Base-by-base conservation (phyloP, 2,329 filamentous ascomycete species). In the Fusarium heterosporum region DNA sequence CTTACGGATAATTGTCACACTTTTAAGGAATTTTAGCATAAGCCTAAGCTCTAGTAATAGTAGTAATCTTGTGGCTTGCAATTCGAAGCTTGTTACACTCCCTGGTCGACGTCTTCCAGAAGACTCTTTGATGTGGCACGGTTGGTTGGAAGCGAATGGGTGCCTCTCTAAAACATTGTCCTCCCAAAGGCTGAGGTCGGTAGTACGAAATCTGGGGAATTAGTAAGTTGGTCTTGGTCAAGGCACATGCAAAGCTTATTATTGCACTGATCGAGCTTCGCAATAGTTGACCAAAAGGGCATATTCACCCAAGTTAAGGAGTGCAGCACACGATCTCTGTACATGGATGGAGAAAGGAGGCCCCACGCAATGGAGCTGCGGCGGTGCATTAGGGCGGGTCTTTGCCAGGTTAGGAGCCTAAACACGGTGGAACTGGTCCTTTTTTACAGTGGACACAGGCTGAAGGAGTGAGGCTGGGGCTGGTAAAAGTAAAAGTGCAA, bases 121-220 rank as follows among this genome's bases (percentile, higher is more conserved):
- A 47, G 32, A 29, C 58, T 49, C 42, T 45, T 22, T 19, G 42
- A 39, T 64, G 48, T 67, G 64, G 64, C 61, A 53, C 43, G 64
- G 68, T 65, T 46, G 30, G 17, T 38, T 39, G 30, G 46, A 68
- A 54, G 64, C 49, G 46, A 67, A 61, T 55, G 58, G 58, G 61
- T 43, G 46, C 26, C 14, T 53, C 46, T 45, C 19, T 7, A 43
- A 52, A 68, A 51, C 64, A 42, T 53, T 51, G 36, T 45, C 32
- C 42, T 36, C 25, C 28, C 22, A 36, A 38, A 61, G n/a, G 25
- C 19, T 25, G 26, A 51, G 34, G 29, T 16, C 51, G 22, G 13
- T 17, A 55, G 25, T 38, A 66, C 36, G 59, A 58, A 68, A 68
- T 38, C 61, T 48, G 65, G 66, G 66, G 61, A 66, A 63, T 16